Base-by-base conservation (phyloP, 345 rosid genomes). In the Durio zibethinus region DNA sequence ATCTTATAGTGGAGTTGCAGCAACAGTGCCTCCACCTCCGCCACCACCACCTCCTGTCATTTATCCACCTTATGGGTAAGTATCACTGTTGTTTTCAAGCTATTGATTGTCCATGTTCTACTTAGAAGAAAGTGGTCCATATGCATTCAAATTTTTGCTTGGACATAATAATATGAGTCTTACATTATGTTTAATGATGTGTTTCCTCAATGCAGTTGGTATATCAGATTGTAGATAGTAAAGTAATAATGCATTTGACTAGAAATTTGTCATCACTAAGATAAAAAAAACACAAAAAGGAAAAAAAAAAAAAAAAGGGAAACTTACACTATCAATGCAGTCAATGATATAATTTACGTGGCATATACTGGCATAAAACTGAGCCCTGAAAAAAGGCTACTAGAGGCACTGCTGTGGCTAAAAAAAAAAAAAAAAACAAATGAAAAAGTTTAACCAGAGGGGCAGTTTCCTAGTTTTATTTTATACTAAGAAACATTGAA, bases 41-140 rank as follows among this genome's bases (percentile, higher is more conserved):
- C 74, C 84, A 3, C 82, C 83, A 20, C 86, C 86, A 14, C 88
- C 84, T 57, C 78, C 87, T 15, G 70, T 89, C 72, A 63, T 89
- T 29, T 89, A 87, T 84, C 87, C 88, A 21, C 83, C 84, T 69
- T 87, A 87, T 84, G 93, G 87, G 92, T 90, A 52, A 87, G 92
- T 77, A 43, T 38, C 75, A 50, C 79, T 77, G 78, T 20, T 68
- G 23, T 36, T 74, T 54, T 50, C 59, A 40, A 40, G 72, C 53
- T 63, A 18, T 27, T 62, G 42, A 50, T 18, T 47, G 36, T 66
- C 36, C 76, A 18, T 60, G 53, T 10, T 25, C 56, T 69, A 18
- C 43, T 50, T 29, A 3, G 23, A 50, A 60, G 52, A 78, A n/a
- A 82, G 81, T 81, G 80, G 86, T 79, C 84, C 87, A 66, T n/a